Conservation (phyloP, 1,139 yeast genomes). For the Zygoascus sp. region DNA sequence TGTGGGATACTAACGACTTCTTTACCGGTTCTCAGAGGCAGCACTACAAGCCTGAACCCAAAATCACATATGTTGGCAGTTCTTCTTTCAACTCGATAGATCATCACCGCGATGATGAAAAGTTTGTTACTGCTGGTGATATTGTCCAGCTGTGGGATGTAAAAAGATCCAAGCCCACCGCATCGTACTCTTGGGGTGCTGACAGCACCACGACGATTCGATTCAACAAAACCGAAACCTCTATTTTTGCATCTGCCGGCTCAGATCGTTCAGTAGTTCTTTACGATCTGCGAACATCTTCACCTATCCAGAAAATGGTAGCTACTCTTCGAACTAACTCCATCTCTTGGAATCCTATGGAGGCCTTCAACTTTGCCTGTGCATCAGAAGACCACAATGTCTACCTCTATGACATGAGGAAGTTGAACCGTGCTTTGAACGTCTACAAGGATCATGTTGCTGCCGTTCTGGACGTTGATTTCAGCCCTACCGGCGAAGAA, state of each 20-base stretch:
- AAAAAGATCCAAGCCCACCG: constrained; percentile 67
- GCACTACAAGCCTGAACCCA: constrained; percentile 30
- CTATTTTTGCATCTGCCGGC: constrained; percentile 85
- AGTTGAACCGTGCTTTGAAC: constrained; percentile 69
- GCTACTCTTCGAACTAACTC: constrained; percentile 81
- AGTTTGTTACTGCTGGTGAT: constrained; percentile 92
- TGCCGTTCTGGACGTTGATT: constrained; percentile 91
- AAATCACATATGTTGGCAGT: constrained; percentile 75
- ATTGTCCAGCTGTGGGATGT: constrained; percentile 87
- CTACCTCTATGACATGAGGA: constrained; percentile 95
- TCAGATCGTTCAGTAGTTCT: constrained; percentile 86
- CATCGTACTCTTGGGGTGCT: constrained; percentile 91
- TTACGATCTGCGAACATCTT: constrained; percentile 86
- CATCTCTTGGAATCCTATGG: constrained; percentile 96
- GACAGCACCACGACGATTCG: constrained; percentile 79
- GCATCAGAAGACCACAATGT: constrained; percentile 95
- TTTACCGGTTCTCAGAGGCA: constrained; percentile 21
- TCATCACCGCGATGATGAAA: constrained; percentile 68
- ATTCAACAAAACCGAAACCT: constrained; percentile 88
- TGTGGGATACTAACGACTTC: constrained; percentile 56
- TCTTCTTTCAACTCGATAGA: constrained; percentile 83
- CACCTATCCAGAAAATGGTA: constrained; percentile 87
- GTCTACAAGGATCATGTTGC: constrained; percentile 95
- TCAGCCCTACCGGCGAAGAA: constrained; percentile 95
- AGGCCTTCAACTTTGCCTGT: constrained; percentile 87